These are phyloP conservation scores for Penicillium pulvis DNA, from an alignment of 495 filamentous ascomycete genomes.

Conservation along the genomic window DNA sequence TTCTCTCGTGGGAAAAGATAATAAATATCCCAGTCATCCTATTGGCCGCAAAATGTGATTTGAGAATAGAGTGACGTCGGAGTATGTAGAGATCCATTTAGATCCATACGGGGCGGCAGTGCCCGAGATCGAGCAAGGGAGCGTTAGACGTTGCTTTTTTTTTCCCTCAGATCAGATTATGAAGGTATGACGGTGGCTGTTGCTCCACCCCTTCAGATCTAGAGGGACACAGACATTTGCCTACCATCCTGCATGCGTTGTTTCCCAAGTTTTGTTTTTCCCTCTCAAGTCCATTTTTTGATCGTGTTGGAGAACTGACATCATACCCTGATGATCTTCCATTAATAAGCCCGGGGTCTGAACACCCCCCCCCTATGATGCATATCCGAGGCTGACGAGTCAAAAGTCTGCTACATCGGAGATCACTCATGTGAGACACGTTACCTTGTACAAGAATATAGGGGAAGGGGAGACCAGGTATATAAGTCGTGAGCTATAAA, in stretches of 20 bases:
- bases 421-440: slow-evolving; percentile 16
- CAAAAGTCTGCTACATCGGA: slow-evolving; percentile 3
- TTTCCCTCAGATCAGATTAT: slow-evolving; percentile 15
- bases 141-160: slow-evolving; percentile 1
- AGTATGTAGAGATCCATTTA: slow-evolving; percentile 1
- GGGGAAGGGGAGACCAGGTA: background rate
- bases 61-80: slow-evolving; percentile 12
- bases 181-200: slow-evolving; percentile 17
- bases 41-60: background rate
- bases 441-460: background rate
- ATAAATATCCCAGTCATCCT: background rate
- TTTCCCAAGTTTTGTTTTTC: background rate
- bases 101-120: slow-evolving; percentile 8
- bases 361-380: slow-evolving; percentile 5
- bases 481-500: background rate
- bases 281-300: background rate
- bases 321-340: slow-evolving; percentile 9
- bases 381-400: slow-evolving; percentile 13
- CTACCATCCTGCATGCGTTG: slow-evolving; percentile 5
- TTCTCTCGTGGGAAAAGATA: background rate
- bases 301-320: slow-evolving; percentile 1
- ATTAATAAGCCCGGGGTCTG: slow-evolving; percentile 10
- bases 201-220: slow-evolving; percentile 18
- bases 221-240: background rate
- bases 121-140: slow-evolving; percentile 17